Evolutionary conservation across 176 grass and related monocot genomes (phyloP).

Genomic region (Triticum turgidum): DNA sequence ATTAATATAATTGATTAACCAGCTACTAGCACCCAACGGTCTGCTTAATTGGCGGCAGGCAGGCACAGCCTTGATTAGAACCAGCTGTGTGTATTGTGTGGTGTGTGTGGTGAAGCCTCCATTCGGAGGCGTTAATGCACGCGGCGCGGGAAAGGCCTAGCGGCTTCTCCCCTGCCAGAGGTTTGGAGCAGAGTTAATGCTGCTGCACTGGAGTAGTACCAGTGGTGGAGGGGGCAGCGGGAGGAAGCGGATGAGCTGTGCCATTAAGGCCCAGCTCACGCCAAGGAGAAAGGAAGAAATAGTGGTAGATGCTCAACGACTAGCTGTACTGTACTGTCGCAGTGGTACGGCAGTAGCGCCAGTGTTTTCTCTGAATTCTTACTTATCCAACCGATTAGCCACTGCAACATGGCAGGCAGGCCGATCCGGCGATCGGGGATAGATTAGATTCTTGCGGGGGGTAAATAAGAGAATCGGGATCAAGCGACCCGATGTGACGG

Average conservation of each 20-base stretch:
- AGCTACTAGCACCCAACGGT: not conserved
- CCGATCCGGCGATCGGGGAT: not conserved
- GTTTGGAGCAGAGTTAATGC: slow-evolving; percentile 14
- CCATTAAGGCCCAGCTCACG: slow-evolving; percentile 49
- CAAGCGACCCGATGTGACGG: not conserved
- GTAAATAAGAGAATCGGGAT: no score
- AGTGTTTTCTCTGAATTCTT: not conserved
- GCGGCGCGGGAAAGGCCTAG: not conserved
- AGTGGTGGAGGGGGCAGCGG: not conserved
- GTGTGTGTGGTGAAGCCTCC: not conserved
- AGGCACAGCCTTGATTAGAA: not conserved
- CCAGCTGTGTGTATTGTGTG: not conserved
- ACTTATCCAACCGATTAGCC: not conserved
- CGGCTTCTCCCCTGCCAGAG: not conserved
- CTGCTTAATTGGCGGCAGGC: not conserved
- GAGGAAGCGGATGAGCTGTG: slow-evolving; percentile 46
- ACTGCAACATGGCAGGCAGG: not conserved
- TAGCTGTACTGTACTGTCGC: slow-evolving; percentile 11
- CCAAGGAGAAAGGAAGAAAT: not conserved
- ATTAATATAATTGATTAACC: not conserved
- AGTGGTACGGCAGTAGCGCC: not conserved
- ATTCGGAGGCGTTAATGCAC: slow-evolving; percentile 33
- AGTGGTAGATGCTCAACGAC: not conserved
- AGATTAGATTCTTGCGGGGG: no score
- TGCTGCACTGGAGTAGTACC: not conserved